Base-by-base conservation (phyloP, 495 filamentous ascomycete species). In the Xylaria longipes region DNA sequence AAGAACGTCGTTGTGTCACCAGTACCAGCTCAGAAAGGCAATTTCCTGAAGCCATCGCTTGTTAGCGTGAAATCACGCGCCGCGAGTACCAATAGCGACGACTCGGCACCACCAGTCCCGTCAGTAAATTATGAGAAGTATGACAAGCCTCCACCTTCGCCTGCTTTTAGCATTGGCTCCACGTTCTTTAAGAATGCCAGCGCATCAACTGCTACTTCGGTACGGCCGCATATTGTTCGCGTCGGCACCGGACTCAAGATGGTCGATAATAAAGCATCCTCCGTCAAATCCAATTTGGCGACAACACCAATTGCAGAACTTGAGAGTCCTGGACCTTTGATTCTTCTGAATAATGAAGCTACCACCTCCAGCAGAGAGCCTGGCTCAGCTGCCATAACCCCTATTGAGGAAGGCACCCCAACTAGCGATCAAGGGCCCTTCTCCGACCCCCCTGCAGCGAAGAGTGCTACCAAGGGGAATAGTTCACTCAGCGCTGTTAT, bases 21-120 rank as follows among this genome's bases (percentile, higher is more conserved):
- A 4, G 82, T 93, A 37, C 94, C 94, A 0, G 94, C 94, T 0
- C 93, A 94, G 73, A 94, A 94, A 57, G 92, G 91, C 67, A 90
- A 92, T 72, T 89, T 94, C 71, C 91, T 92, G 61, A 95, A 94
- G 77, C 94, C 97, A 20, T 93, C 92, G 58, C 91, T 98, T 72
- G 93, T 99, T 71, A 96, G 92, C 74, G 93, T 98, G 64, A 94
- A 92, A 79, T 92, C 89, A 74, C 84, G 84, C 80, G 70, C 84
- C 27, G 78, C 77, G 66, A 85, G 78, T 41, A 78, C 75, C 66
- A 81, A 72, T 56, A 88, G 83, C n/a, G 75, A 73, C 17, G 84
- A 84, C 57, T 82, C 80, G 39, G 85, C 87, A 22, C 87, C 87
- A 22, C 87, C 87, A 17, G 85, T 90, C 14, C 88, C 88, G 14